Base-by-base conservation (phyloP, 2,329 filamentous ascomycete species). In the Acarospora socialis region DNA sequence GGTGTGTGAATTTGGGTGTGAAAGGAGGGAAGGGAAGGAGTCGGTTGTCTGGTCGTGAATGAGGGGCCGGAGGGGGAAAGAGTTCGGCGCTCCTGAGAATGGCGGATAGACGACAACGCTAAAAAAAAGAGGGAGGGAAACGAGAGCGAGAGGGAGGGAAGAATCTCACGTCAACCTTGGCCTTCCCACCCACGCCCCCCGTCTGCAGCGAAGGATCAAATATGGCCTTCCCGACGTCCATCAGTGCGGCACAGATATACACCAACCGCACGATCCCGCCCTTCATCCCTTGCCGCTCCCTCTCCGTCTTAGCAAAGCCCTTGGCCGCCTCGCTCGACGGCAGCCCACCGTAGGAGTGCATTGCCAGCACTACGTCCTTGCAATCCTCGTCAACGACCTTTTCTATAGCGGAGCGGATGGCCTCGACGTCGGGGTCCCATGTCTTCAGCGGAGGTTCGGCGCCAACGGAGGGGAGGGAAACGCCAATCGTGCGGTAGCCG, bases 261-360 rank as follows among this genome's bases (percentile, higher is more conserved):
- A 53, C 40, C 14, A 55, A 29, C 7, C 35, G 35, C 8, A 50
- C 36, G 7, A 54, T 40, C 4, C 54, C 54, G 3, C 53, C 54
- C 14, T 43, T 42, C 33, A 50, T 49, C 1, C 51, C 51, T 20
- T 44, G 33, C 28, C 34, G 33, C 25, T 38, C 32, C 16, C 48
- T 42, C 21, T 50, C 50, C 25, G 40, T 41, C 28, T 46, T 46
- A 2, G 37, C 40, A 5, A 55, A 13, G 1, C 48, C 47, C 29
- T 54, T 47, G 7, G 47, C 26, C 19, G 38, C 41, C 28, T 55
- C 41, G 6, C 43, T 49, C 4, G 44, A 45, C 0, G 48, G 47
- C 40, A 45, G 44, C 28, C 43, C 60, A 44, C 39, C 53, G 44
- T 44, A 59, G 36, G 53, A 61, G 49, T 50, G 54, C 40, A 39